Percentiles rank a stretch among this genome's conserved stretches.
Conservation (phyloP, 2,329 filamentous ascomycete genomes). For the Rosellinia necatrix region DNA sequence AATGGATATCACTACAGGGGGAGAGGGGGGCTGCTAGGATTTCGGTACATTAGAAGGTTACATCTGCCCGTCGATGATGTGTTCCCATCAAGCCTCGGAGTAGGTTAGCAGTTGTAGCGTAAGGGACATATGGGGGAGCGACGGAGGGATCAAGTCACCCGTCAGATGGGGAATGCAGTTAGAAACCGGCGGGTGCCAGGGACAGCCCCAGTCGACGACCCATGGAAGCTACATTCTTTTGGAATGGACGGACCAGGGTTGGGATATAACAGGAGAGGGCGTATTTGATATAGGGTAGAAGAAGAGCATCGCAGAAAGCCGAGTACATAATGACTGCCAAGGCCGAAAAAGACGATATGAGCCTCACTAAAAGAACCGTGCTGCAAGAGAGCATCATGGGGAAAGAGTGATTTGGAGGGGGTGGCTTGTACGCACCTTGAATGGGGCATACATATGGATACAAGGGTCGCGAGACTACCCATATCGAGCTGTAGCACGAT, state of each 20-base stretch:
- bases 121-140: slow-evolving; percentile 40
- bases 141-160: slow-evolving; percentile 30
- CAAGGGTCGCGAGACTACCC: slow-evolving; percentile 11
- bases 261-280: slow-evolving; percentile 39
- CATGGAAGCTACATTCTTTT: slow-evolving; percentile 38
- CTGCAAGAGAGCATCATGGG: slow-evolving; percentile 18
- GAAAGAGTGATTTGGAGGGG: slow-evolving; percentile 37
- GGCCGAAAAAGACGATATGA: slow-evolving; percentile 26
- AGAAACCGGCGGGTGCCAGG: slow-evolving; percentile 41
- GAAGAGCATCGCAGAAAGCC: slow-evolving; percentile 30
- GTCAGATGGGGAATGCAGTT: slow-evolving; percentile 38
- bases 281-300: slow-evolving; percentile 40
- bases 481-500: slow-evolving; percentile 12
- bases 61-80: slow-evolving; percentile 50
- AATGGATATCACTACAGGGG: slow-evolving; percentile 40
- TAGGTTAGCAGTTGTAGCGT: slow-evolving; percentile 36
- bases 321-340: slow-evolving; percentile 19
- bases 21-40: slow-evolving; percentile 44
- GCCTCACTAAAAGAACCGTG: slow-evolving; percentile 26
- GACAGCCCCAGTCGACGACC: slow-evolving; percentile 39
- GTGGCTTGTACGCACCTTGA: slow-evolving; percentile 40
- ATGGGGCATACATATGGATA: slow-evolving; percentile 22
- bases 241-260: slow-evolving; percentile 38
- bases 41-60: slow-evolving; percentile 44
- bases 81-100: slow-evolving; percentile 41